Percentiles rank a stretch among this genome's conserved stretches.
Conservation (phyloP, 139 green algal species). For the Chlamydomonas asymmetrica region DNA sequence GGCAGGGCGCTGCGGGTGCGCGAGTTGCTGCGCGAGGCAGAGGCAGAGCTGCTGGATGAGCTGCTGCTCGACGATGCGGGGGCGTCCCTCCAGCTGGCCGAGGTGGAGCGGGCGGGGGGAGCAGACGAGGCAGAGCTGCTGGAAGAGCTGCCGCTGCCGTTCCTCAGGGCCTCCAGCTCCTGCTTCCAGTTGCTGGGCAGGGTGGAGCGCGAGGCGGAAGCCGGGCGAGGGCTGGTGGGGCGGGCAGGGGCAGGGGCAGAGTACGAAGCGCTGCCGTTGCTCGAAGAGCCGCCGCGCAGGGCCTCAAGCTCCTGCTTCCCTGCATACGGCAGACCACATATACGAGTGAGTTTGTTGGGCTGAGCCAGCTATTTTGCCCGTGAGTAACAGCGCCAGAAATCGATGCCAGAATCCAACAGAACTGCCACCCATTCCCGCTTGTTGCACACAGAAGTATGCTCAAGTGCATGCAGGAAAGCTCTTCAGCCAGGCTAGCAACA, state of each 20-base stretch:
- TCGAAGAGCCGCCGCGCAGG: slow-evolving; percentile 2
- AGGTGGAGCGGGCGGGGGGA: slow-evolving; percentile 1
- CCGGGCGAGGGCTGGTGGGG: background rate
- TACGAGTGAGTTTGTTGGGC: no score
- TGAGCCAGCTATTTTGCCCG: no score
- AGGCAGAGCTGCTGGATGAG: background rate
- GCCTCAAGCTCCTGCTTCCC: slow-evolving; percentile 29
- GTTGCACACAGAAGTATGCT: no score
- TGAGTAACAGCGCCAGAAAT: no score
- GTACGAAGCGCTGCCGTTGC: background rate
- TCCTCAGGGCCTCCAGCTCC: slow-evolving; percentile 21
- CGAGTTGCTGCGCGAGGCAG: background rate
- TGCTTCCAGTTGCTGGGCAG: slow-evolving; percentile 27
- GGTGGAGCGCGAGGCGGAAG: slow-evolving; percentile 20
- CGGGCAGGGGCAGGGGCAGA: slow-evolving; percentile 1
- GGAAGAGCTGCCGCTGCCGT: background rate
- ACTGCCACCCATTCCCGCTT: no score
- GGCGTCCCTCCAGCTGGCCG: slow-evolving; percentile 8
- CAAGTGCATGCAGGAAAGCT: no score
- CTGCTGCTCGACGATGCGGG: background rate
- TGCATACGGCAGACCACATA: background rate
- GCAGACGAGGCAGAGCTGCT: background rate
- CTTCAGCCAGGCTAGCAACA: no score
- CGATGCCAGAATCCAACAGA: no score
- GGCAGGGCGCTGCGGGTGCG: background rate